Conservation (phyloP, 148 eudicot genomes). For the Bassia scoparia region DNA sequence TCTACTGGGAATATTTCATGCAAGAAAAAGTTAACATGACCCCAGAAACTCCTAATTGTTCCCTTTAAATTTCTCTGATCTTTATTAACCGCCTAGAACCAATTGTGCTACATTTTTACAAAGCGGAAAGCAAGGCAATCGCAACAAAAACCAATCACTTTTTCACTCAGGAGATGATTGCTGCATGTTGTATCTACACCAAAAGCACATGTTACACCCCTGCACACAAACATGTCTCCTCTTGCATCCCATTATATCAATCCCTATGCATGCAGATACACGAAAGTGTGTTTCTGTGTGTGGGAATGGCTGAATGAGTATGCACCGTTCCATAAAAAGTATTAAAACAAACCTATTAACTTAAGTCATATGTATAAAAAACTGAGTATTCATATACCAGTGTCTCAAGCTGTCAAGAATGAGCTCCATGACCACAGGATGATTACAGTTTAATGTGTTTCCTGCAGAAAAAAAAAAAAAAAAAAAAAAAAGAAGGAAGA, state of each 20-base stretch:
- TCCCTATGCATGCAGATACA: not conserved
- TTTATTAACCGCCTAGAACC: no score
- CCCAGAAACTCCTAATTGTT: no score
- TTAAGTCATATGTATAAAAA: no score
- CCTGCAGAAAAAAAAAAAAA: constrained; percentile 53
- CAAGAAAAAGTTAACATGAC: no score
- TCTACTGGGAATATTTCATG: no score
- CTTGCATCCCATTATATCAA: not conserved
- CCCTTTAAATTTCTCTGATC: no score
- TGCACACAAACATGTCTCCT: not conserved
- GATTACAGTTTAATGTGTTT: constrained; percentile 92
- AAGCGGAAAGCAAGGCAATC: no score
- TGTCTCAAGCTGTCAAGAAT: constrained; percentile 94
- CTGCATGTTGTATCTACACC: not conserved
- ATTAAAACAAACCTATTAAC: constrained; percentile 4
- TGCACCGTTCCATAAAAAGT: no score
- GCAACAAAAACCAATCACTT: not conserved
- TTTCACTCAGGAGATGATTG: not conserved
- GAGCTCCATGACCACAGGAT: constrained; percentile 98
- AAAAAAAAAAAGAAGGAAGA: no score
- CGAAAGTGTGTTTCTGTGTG: not conserved
- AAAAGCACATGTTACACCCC: not conserved
- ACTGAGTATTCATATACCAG: constrained; percentile 70
- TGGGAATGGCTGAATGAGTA: no score
- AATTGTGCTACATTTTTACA: no score